These are phyloP conservation scores for Colletotrichum sojae DNA, from an alignment of 2,329 filamentous ascomycete genomes.

Conservation along the genomic window DNA sequence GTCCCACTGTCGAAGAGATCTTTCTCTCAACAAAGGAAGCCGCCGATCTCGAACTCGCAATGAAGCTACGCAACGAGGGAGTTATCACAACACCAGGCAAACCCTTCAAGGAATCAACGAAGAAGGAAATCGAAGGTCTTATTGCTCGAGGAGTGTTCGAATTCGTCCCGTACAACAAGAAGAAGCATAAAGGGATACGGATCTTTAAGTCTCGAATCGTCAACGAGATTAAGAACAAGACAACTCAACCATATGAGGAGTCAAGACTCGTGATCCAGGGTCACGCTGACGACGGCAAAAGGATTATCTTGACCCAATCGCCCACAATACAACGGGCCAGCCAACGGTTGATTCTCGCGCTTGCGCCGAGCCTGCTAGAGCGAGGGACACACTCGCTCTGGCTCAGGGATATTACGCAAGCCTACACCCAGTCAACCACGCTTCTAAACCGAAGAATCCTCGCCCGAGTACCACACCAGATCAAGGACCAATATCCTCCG, in stretches of 20 bases:
- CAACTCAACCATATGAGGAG: neutral
- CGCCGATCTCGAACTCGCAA: no score
- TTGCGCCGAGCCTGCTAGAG: neutral
- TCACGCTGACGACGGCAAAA: neutral
- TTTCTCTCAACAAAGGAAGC: no score
- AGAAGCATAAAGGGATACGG: neutral
- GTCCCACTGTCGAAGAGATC: no score
- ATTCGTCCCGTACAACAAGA: neutral
- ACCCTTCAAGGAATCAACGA: no score
- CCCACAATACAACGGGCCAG: neutral
- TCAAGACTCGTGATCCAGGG: neutral
- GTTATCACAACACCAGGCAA: no score
- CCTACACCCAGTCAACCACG: neutral
- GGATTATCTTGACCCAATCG: neutral
- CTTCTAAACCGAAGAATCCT: neutral
- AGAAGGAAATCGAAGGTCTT: neutral
- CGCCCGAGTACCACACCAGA: neutral
- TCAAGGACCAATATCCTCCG: neutral
- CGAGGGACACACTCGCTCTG: neutral
- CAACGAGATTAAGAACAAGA: neutral
- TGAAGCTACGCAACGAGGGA: no score
- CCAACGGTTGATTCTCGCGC: neutral
- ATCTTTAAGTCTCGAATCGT: neutral
- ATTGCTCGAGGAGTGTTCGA: neutral
- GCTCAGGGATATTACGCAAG: neutral